A percentile compares a stretch with the other conserved stretches of the same genome.
Evolutionary conservation across 495 filamentous ascomycete species (phyloP).

Genomic region (Cercophora sp.): DNA sequence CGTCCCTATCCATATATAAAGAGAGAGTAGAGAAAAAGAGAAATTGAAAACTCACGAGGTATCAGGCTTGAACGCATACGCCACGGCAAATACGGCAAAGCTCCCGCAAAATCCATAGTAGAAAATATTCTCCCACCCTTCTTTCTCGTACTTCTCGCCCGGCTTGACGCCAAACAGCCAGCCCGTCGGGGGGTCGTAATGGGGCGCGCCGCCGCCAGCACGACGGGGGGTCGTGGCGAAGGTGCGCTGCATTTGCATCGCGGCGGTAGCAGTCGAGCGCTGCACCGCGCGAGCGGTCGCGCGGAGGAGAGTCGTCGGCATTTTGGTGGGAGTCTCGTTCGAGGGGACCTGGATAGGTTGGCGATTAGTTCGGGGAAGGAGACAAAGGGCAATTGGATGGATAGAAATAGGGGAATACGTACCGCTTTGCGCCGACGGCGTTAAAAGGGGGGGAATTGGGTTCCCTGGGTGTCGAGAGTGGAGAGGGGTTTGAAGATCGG

Average conservation of each 20-base stretch:
- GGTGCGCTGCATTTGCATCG: constrained; percentile 3
- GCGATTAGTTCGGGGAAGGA: background rate
- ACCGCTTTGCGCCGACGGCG: background rate
- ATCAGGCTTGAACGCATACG: constrained; percentile 96
- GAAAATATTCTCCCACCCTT: constrained; percentile 90
- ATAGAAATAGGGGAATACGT: background rate
- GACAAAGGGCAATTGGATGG: background rate
- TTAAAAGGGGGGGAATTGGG: too few relatives aligned
- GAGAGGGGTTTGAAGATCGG: constrained; percentile 4
- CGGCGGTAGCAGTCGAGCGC: constrained; percentile 20
- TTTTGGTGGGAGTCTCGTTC: constrained; percentile 7
- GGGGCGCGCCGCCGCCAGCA: constrained; percentile 58
- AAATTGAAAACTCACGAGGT: constrained; percentile 95
- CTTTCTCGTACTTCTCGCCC: constrained; percentile 89
- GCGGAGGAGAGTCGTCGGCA: constrained; percentile 30
- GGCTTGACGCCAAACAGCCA: constrained; percentile 90
- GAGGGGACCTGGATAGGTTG: too few relatives aligned
- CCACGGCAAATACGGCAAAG: constrained; percentile 66
- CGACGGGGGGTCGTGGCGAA: constrained; percentile 36
- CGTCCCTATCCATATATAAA: too few relatives aligned
- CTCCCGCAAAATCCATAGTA: constrained; percentile 89
- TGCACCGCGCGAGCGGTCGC: constrained; percentile 19
- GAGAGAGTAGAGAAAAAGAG: constrained; percentile 10
- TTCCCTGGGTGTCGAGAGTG: constrained; percentile 10
- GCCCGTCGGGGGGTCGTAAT: constrained; percentile 87